These are phyloP conservation scores for apple (Malus domestica) DNA, from an alignment of 306 rosid genomes.

Conservation along the genomic window ASM211411v1 NC_041791.1:35068501-35069000, in stretches of 20 bases:
- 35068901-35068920: slow-evolving; percentile 3
- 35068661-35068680: background rate
- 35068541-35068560: slow-evolving; percentile 76
- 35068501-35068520: slow-evolving; percentile 76
- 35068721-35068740: background rate
- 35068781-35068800: too few species aligned
- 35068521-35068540: slow-evolving; percentile 89
- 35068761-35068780: background rate
- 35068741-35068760: background rate
- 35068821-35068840: slow-evolving; percentile 15
- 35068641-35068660: background rate
- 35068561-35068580: slow-evolving; percentile 39
- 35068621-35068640: too few species aligned
- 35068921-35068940: slow-evolving; percentile 19
- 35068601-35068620: too few species aligned
- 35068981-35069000: slow-evolving; percentile 29
- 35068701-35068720: too few species aligned
- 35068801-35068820: too few species aligned
- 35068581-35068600: background rate
- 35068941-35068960: slow-evolving; percentile 3
- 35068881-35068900: slow-evolving; percentile 18
- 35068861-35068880: slow-evolving; percentile 8
- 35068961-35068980: slow-evolving; percentile 17
- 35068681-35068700: too few species aligned
- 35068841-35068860: slow-evolving; percentile 11